These are phyloP conservation scores for Blastocystis sp. DNA, from an alignment of 352 stramenopile genomes.

Conservation along the genomic window DNA sequence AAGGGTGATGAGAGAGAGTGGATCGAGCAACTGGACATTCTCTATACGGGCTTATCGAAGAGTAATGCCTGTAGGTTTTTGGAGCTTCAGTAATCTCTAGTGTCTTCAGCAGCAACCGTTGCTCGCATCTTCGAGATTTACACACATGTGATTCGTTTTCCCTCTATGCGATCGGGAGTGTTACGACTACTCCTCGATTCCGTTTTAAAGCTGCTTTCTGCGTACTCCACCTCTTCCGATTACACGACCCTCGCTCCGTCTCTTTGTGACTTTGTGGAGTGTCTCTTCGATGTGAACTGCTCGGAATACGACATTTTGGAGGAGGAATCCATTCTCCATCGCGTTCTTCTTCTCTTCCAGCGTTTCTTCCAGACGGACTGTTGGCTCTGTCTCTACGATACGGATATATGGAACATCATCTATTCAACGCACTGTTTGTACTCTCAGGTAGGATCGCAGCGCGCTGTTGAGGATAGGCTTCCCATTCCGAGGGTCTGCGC, in stretches of 20 bases:
- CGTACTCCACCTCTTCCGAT: background rate
- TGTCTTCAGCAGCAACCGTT: background rate
- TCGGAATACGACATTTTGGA: background rate
- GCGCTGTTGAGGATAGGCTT: background rate
- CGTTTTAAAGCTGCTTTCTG: background rate
- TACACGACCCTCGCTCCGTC: background rate
- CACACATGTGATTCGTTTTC: slow-evolving; percentile 47
- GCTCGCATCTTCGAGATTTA: slow-evolving; percentile 34
- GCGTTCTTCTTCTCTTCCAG: slow-evolving; percentile 23
- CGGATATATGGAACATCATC: slow-evolving; percentile 5
- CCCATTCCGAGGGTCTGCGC: slow-evolving; percentile 4
- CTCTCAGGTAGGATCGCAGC: background rate
- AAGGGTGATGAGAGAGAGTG: background rate
- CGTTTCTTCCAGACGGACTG: background rate
- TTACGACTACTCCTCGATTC: slow-evolving; percentile 10
- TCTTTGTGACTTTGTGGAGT: slow-evolving; percentile 35
- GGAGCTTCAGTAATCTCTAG: background rate
- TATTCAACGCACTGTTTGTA: slow-evolving; percentile 38
- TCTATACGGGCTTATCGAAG: slow-evolving; percentile 22
- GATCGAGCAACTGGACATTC: slow-evolving; percentile 49
- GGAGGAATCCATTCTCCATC: slow-evolving; percentile 1
- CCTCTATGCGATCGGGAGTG: background rate
- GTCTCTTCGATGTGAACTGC: slow-evolving; percentile 29
- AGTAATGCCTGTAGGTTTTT: background rate
- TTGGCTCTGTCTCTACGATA: background rate